These are phyloP conservation scores for Santalum album DNA, from an alignment of 164 flowering plant species.

Conservation along the genomic window DNA sequence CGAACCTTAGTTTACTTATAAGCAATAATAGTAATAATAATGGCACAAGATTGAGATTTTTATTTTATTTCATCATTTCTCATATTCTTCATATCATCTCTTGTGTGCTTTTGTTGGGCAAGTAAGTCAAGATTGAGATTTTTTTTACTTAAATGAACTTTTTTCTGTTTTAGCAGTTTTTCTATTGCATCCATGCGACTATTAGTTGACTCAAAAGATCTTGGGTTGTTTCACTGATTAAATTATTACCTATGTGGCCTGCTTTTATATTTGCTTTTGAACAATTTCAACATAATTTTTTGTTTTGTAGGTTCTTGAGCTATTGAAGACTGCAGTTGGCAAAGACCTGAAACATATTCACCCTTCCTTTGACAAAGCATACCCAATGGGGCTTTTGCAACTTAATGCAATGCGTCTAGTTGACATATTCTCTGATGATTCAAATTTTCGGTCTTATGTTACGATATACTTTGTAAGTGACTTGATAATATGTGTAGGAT, in stretches of 20 bases:
- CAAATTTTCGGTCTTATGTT: slow-evolving; percentile 76
- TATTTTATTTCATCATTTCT: too few relatives aligned
- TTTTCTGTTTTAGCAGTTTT: too few relatives aligned
- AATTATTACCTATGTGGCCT: neutral
- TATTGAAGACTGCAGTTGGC: slow-evolving; percentile 53
- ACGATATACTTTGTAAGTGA: slow-evolving; percentile 70
- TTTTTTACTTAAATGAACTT: too few relatives aligned
- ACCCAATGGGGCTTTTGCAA: slow-evolving; percentile 69
- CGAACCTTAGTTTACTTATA: too few relatives aligned
- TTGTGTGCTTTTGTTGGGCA: too few relatives aligned
- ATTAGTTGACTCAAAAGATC: too few relatives aligned
- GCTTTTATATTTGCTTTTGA: slow-evolving; percentile 4
- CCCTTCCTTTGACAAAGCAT: slow-evolving; percentile 23
- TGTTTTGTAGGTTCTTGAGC: slow-evolving; percentile 56
- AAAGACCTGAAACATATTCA: slow-evolving; percentile 24
- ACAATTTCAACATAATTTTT: slow-evolving; percentile 8
- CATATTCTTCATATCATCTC: too few relatives aligned
- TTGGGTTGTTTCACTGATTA: too few relatives aligned
- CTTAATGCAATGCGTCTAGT: slow-evolving; percentile 89
- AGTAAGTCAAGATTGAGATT: too few relatives aligned
- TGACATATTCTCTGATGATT: slow-evolving; percentile 96
- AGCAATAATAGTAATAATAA: too few relatives aligned
- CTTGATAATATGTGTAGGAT: neutral
- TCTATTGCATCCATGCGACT: too few relatives aligned
- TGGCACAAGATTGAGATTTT: too few relatives aligned